Base-by-base conservation (phyloP, 2,329 filamentous ascomycete genomes). In the Trichoderma oligosporum region DNA sequence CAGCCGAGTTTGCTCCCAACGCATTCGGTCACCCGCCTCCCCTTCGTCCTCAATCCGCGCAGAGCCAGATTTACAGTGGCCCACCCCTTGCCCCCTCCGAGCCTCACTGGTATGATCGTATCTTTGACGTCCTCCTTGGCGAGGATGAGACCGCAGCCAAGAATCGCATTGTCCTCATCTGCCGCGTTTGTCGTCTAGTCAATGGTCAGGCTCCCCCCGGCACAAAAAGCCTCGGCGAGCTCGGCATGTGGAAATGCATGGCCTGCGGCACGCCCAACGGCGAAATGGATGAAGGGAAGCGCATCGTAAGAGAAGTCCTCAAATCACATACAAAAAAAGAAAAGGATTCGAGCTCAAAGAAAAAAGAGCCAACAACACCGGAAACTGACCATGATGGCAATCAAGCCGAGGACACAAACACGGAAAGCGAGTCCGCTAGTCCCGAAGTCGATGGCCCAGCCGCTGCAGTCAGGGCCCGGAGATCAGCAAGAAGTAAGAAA, bases 141-240 rank as follows among this genome's bases (percentile, higher is more conserved):
- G 94, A 99, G 68, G 94, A 99, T 67, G 94, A 99, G 73, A 95
- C 89, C 4, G 85, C 89, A 11, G 84, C 93, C 2, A 95, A 91
- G 76, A 97, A 97, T 71, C 85, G 94, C 16, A 84, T 96, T 58
- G 93, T 86, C 7, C 78, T 99, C 62, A 90, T 99, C 56, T 99
- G 94, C 73, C 73, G 78, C 29, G 78, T 82, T 36, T 99, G 94
- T 70, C 82, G 90, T 27, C 81, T 97, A 1, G 92, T 99, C 46
- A 99, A 99, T 69, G 94, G 95, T 0, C 94, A 97, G 70, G 94
- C 94, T 3, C 92, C 94, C 1, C 93, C 94, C 0, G 94, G 94
- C 1, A 86, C 88, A 0, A 87, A 84, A 64, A 83, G 79, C 0
- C 74, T 93, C 1, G 84, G 89, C 36, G 92, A 97, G 51, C 67